These are phyloP conservation scores for Zygnema cylindricum DNA, from an alignment of 139 green algal genomes.

Conservation along the genomic window DNA sequence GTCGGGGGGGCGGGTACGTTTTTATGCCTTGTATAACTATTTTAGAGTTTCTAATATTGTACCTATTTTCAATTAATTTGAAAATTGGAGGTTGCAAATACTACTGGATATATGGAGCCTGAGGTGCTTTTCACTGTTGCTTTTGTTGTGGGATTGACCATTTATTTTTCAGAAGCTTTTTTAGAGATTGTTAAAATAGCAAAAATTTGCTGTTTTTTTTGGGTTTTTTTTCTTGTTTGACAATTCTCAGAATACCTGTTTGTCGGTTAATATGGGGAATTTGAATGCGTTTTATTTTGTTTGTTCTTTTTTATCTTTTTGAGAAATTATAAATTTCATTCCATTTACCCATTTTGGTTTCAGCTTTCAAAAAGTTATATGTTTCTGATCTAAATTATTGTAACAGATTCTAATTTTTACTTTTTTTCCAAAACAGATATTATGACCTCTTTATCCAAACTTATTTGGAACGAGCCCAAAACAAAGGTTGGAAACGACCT, in stretches of 20 bases:
- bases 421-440: slow-evolving; percentile 11
- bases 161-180: no score
- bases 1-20: slow-evolving; percentile 10
- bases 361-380: not conserved
- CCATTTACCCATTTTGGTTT: not conserved
- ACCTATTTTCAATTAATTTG: no score
- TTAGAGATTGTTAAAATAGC: not conserved
- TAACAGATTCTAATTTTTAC: no score
- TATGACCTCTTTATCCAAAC: slow-evolving; percentile 47
- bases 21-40: not conserved
- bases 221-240: not conserved
- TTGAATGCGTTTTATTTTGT: not conserved
- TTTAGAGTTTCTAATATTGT: no score
- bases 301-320: not conserved
- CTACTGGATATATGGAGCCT: not conserved
- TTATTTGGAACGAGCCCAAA: slow-evolving; percentile 18
- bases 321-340: not conserved
- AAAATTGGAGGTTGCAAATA: not conserved
- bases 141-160: no score
- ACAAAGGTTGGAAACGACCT: slow-evolving; percentile 28
- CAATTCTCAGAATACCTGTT: no score
- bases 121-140: not conserved
- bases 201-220: not conserved
- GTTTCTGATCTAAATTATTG: not conserved
- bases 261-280: not conserved